A percentile compares a stretch with the other conserved stretches of the same genome.
Conservation (phyloP, 169 alveolate species). For the Cryptosporidium tyzzeri region DNA sequence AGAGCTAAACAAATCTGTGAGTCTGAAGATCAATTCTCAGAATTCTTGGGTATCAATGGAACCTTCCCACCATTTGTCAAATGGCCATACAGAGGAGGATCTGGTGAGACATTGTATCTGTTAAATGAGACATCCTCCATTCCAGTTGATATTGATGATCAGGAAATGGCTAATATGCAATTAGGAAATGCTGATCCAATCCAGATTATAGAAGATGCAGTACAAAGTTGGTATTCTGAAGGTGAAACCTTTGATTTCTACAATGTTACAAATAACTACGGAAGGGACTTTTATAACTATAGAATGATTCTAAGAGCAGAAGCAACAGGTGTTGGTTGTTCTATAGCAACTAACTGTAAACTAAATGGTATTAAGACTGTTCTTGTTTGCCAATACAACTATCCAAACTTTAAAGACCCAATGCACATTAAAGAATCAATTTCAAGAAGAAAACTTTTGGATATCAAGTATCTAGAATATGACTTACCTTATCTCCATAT, state of each 20-base stretch:
- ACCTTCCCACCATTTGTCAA: slow-evolving; percentile 64
- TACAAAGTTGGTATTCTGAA: slow-evolving; percentile 47
- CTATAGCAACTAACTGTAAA: slow-evolving; percentile 79
- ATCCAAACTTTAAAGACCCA: slow-evolving; percentile 64
- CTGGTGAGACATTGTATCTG: slow-evolving; percentile 57
- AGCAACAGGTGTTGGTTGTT: slow-evolving; percentile 81
- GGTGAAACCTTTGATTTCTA: slow-evolving; percentile 52
- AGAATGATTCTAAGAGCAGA: slow-evolving; percentile 79
- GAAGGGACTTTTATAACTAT: slow-evolving; percentile 54
- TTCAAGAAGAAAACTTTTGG: slow-evolving; percentile 45
- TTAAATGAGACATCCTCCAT: slow-evolving; percentile 36
- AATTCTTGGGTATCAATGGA: slow-evolving; percentile 34
- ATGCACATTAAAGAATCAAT: slow-evolving; percentile 57
- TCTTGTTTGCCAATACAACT: slow-evolving; percentile 71
- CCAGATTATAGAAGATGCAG: slow-evolving; percentile 41
- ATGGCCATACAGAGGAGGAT: slow-evolving; percentile 76
- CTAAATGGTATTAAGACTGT: slow-evolving; percentile 27
- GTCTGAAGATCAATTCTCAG: slow-evolving; percentile 12
- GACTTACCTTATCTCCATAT: slow-evolving; percentile 61
- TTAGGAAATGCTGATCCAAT: slow-evolving; percentile 41
- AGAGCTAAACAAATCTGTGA: slow-evolving; percentile 68
- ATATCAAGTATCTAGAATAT: slow-evolving; percentile 31
- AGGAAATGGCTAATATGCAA: slow-evolving; percentile 40
- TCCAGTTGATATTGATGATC: slow-evolving; percentile 65
- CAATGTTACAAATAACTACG: slow-evolving; percentile 30